Evolutionary conservation across 2,329 filamentous ascomycete genomes (phyloP).

Genomic region (Diaporthe vaccinii): DNA sequence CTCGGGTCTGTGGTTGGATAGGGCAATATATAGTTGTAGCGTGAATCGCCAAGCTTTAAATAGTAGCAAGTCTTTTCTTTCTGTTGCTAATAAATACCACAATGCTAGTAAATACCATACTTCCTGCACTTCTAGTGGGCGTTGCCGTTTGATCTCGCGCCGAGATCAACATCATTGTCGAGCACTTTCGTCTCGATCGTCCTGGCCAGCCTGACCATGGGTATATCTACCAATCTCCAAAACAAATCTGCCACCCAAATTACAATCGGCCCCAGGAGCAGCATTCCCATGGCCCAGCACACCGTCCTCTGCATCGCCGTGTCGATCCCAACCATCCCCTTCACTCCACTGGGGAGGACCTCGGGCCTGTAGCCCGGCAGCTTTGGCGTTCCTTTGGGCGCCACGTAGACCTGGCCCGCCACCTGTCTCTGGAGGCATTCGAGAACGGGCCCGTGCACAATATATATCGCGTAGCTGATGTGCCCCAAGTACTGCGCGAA

Average conservation of each 20-base stretch:
- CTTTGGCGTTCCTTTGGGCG: conserved; percentile 44
- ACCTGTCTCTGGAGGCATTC: conserved; percentile 52
- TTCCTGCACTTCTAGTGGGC: not conserved
- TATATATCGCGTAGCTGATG: conserved; percentile 70
- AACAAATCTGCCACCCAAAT: conserved; percentile 72
- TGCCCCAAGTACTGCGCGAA: conserved; percentile 68
- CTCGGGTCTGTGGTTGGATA: not conserved
- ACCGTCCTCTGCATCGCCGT: conserved; percentile 48
- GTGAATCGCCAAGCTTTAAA: not conserved
- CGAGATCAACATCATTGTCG: conserved; percentile 39
- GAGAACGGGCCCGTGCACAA: conserved; percentile 68
- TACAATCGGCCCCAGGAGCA: conserved; percentile 52
- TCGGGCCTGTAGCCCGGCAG: conserved; percentile 43
- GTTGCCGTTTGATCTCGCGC: conserved; percentile 31
- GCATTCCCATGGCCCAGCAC: conserved; percentile 55
- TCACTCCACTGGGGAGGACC: conserved; percentile 47
- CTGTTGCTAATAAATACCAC: not conserved
- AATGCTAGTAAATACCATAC: not conserved
- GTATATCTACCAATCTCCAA: conserved; percentile 68
- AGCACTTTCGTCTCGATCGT: conserved; percentile 45
- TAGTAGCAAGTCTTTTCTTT: not conserved
- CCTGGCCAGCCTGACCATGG: conserved; percentile 48
- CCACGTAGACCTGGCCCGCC: conserved; percentile 46
- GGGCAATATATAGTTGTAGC: not conserved
- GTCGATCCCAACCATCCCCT: conserved; percentile 50